Base-by-base conservation (phyloP, 78 protist species). In the Dictyostelium purpureum region DNA sequence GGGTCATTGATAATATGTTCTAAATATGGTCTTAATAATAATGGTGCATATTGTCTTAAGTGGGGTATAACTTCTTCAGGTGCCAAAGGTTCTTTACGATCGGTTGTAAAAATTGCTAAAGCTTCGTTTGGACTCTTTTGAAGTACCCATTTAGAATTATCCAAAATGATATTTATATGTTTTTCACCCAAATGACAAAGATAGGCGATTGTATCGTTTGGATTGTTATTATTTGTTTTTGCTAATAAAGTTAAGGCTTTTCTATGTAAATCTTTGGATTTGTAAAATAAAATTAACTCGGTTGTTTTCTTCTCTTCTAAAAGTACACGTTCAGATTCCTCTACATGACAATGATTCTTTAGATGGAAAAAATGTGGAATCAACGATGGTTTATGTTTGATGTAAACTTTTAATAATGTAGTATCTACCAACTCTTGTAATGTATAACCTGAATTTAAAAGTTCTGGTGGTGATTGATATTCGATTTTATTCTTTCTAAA, bases 41-140 rank as follows among this genome's bases (percentile, higher is more conserved):
- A 16, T n/a, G 75, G 94, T 59, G 85, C 91, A 54, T 43, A 35
- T n/a, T n/a, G 19, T 66, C 56, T 87, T 24, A 93, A 38, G 81
- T 93, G 96, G 0, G 31, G 78, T 7, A 93, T 87, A 4, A 80
- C 54, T 31, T 63, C 66, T 24, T 61, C 90, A 5, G 90, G 88
- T 33, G 96, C 88, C 3, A 93, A 61, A 12, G 81, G 69, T 5
- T 93, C 96, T 26, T 80, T 87, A 51, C 85, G 61, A 21, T 85
- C 95, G 2, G 89, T 61, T 33, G 96, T 93, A 65, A 93, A 93
- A 10, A 93, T 93, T 10, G 71, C 24, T 24, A 93, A 61, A 16
- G 93, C 96, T 28, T 93, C 90, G 12, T 67, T 37, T 35, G 96
- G 92, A 35, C 69, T 37, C 19, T 69, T 66, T 42, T 67, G 93